Base-by-base conservation (phyloP, 225 moss, liverwort and hornwort genomes). In the Lunularia cruciata region DNA sequence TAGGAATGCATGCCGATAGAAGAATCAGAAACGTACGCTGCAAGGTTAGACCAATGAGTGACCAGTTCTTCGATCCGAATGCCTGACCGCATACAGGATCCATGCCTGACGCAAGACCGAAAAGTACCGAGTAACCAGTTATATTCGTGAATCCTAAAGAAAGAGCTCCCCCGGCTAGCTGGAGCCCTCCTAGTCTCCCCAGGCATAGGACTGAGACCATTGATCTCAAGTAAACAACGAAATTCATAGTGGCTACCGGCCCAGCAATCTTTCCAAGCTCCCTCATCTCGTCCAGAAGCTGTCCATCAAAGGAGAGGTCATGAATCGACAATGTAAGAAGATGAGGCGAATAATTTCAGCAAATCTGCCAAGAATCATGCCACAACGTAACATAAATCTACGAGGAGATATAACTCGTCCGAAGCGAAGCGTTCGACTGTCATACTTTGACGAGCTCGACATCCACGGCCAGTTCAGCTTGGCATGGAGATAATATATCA, bases 121-220 rank as follows among this genome's bases (percentile, higher is more conserved):
- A 88, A 1, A 93, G 67, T 14, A 93, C 90, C 0, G 92, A 90
- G 63, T 93, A 93, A 27, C 92, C 92, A 36, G 92, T 93, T 40
- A 93, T 93, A 65, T 93, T 93, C n/a, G 92, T 93, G 61, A 93
- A 90, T 11, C 92, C 90, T 23, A 93, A 85, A 5, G 90, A 83
- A 5, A 93, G 75, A 2, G 90, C 92, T 6, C 92, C 92, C 42
- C 92, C 92, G 0, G 92, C 92, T 15, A 93, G 83, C 68, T 90
- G 77, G 20, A 88, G 75, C 0, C 86, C 85, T 32, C 93, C 93
- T 33, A 93, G 53, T 33, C 87, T 73, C 16, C 93, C 93, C 59
- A 93, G 61, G 54, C 86, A 93, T 12, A 93, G 69, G 6, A 93
- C 85, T 5, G 93, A 93, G 15, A 93, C 86, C 93, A 93, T 93